Base-by-base conservation (phyloP, 2,329 filamentous ascomycete species). In the Epichloe brachyelytri region DNA sequence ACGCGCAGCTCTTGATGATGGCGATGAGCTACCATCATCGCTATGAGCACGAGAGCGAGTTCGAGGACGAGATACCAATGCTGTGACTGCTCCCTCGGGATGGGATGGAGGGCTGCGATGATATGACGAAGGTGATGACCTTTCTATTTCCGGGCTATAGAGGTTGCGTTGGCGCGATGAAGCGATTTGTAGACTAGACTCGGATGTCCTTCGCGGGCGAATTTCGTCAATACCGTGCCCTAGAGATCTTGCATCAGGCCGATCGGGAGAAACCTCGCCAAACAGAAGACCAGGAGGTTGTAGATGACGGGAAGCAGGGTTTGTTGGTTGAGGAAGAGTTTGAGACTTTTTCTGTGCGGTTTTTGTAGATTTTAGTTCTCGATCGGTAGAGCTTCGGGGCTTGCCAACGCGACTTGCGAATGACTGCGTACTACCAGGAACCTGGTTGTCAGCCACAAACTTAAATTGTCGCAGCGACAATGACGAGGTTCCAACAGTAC, bases 191-290 rank as follows among this genome's bases (percentile, higher is more conserved):
- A 85, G 67, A 62, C 76, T 81, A n/a, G 85, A 83, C 60, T 90
- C 86, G 43, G 85, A 87, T 20, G 82, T 83, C 65, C 83, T 76
- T 55, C 83, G 73, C 53, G 73, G 71, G 48, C 75, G 69, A 47
- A 70, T 60, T 47, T 57, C 61, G 53, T 76, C 71, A 56, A 85
- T 85, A 48, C 82, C 83, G 67, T 80, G 81, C 5, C 79, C 81
- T 48, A 73, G 69, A 46, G 75, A 69, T 19, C 71, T 65, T 26
- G 72, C 62, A 57, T 78, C 72, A 58, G 72, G 73, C 57, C 79
- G 74, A 38, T 79, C 72, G n/a, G 79, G 75, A 30, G 81, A 69
- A 57, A 90, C 77, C 65, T 90, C 87, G 38, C 86, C 86, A 68
- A 91, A 91, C 19, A 90, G 69, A 37, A 86, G 77, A 54, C 75